phyloP scores from a whole-genome alignment of 495 filamentous ascomycete genomes.

The Xylaria grammica region DNA sequence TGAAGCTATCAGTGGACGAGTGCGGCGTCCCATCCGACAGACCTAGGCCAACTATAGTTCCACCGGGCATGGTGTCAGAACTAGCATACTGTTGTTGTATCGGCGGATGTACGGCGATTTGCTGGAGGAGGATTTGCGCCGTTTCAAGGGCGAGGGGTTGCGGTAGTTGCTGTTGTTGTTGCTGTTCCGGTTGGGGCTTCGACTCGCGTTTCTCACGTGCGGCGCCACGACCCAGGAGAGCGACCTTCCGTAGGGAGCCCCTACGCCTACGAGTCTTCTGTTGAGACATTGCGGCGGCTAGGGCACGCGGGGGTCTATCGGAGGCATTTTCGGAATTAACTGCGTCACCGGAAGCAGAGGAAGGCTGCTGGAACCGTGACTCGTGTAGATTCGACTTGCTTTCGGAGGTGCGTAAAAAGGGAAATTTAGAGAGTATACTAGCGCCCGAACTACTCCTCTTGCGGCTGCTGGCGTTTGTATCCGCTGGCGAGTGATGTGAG shows the following conservation, averaged over 20 bases:
- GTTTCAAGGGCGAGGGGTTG: constrained; percentile 49
- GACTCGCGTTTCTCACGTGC: constrained; percentile 60
- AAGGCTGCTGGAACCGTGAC: constrained; percentile 41
- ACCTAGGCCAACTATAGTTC: constrained; percentile 48
- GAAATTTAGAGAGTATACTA: constrained; percentile 65
- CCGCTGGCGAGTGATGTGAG: constrained; percentile 23
- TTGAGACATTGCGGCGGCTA: constrained; percentile 58
- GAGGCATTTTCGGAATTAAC: constrained; percentile 33
- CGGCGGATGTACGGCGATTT: constrained; percentile 10
- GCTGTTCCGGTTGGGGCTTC: constrained; percentile 34
- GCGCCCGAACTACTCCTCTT: constrained; percentile 67
- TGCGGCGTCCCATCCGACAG: constrained; percentile 55
- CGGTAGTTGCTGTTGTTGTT: constrained; percentile 14
- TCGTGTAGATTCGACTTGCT: constrained; percentile 47
- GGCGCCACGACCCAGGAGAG: constrained; percentile 72
- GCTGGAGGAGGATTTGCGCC: constrained; percentile 30
- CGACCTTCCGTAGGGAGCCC: constrained; percentile 80
- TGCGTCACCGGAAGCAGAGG: constrained; percentile 36
- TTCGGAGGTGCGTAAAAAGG: constrained; percentile 62
- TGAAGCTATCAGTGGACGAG: constrained; percentile 52
- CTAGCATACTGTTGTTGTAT: constrained; percentile 8
- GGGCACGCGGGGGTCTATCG: constrained; percentile 40
- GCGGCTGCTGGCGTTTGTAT: constrained; percentile 48
- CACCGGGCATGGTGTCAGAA: constrained; percentile 10
- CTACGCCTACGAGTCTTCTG: constrained; percentile 77